Evolutionary conservation across 345 rosid genomes (phyloP).

Genomic region (Triadica sebifera): DNA sequence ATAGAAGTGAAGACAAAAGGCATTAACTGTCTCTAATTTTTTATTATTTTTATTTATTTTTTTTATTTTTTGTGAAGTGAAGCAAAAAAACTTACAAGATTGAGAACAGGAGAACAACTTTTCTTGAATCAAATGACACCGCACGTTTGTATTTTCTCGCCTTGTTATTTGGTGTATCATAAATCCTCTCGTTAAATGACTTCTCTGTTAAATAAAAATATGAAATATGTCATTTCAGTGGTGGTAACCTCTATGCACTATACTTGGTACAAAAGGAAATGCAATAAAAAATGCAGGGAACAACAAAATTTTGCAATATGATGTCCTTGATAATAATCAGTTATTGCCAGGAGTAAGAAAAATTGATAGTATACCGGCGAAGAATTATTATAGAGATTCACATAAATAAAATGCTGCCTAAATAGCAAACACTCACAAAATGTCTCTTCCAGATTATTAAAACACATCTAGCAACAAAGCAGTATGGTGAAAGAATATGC

Average conservation of each 20-base stretch:
- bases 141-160: slow-evolving; percentile 89
- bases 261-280: neutral
- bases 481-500: neutral
- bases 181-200: slow-evolving; percentile 51
- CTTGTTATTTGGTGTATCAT: slow-evolving; percentile 66
- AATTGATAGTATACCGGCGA: neutral
- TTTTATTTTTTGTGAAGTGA: neutral
- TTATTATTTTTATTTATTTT: neutral
- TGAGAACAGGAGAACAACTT: slow-evolving; percentile 78
- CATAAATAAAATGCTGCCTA: neutral
- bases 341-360: neutral
- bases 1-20: neutral
- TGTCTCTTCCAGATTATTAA: neutral
- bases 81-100: slow-evolving; percentile 57
- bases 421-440: neutral
- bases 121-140: slow-evolving; percentile 82
- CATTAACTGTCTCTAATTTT: slow-evolving; percentile 1
- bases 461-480: neutral
- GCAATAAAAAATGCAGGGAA: no score
- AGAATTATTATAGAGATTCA: neutral
- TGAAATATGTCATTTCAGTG: slow-evolving; percentile 4
- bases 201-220: slow-evolving; percentile 46
- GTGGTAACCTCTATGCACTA: neutral
- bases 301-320: neutral
- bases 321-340: neutral